Base-by-base conservation (phyloP, 768 basidiomycete species). In the Lactifluus hygrophoroides region DNA sequence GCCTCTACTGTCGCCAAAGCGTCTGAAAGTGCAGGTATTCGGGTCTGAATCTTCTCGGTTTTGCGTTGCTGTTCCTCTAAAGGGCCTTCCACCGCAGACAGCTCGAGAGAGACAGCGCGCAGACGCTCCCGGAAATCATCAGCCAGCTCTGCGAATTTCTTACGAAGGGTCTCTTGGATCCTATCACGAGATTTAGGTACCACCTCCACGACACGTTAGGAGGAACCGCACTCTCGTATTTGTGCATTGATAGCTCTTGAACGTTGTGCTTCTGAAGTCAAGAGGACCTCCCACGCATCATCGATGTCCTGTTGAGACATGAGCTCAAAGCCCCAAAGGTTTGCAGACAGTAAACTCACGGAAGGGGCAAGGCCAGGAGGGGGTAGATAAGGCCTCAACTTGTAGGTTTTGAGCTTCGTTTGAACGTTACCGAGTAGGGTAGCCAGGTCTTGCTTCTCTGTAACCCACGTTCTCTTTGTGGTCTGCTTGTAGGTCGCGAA, bases 351-450 rank as follows among this genome's bases (percentile, higher is more conserved):
- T 19, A 40, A 16, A 68, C 79, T 49, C 61, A 83, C 84, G 35
- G 77, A 73, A 30, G 86, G 76, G 23, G 83, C 73, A 19, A 93
- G 72, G 2, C 90, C 93, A 3, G 72, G 68, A 2, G 85, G 82
- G 13, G 96, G 94, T 23, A 85, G 77, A 70, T 94, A 98, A 66
- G 90, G 84, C 58, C 83, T 77, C 64, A 99, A 69, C 10, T 86
- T 83, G 74, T 98, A 98, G 23, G 94, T 98, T 70, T 79, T 81
- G 56, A 98, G 74, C 71, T 98, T 97, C 0, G 92, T 95, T 70
- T 94, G 90, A 28, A 99, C 85, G 67, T 96, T 95, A 3, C 89
- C 86, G 63, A 97, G 90, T 14, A 97, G 78, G 1, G 88, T 90
- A 9, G 84, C 82, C 10, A 96, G 74, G 58, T 94, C 94, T 68